Evolutionary conservation across 345 rosid genomes (phyloP).

Genomic region (Mangifera indica): DNA sequence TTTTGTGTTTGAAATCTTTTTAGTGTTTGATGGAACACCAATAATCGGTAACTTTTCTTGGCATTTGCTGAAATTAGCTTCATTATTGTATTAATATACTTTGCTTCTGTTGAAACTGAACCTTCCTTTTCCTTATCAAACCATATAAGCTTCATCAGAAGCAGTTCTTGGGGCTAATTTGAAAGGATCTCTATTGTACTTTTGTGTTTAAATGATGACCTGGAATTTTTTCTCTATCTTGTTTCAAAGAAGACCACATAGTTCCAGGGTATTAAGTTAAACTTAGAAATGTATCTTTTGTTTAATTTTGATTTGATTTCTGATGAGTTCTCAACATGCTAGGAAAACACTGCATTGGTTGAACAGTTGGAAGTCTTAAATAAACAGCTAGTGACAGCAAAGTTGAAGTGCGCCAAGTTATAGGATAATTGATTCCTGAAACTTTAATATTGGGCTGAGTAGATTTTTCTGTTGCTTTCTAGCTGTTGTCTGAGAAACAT

Average conservation of each 20-base stretch:
- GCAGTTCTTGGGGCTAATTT: neutral
- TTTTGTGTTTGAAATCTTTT: neutral
- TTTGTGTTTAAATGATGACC: no score
- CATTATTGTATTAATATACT: neutral
- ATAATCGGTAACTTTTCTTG: neutral
- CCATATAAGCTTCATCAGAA: conserved; percentile 8
- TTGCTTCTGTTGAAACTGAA: conserved; percentile 7
- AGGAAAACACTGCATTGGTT: conserved; percentile 60
- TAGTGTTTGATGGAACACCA: neutral
- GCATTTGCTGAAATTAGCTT: neutral
- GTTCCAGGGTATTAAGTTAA: neutral
- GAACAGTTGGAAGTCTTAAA: conserved; percentile 45
- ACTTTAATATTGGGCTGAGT: neutral
- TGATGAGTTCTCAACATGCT: conserved; percentile 7
- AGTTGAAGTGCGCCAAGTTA: conserved; percentile 42
- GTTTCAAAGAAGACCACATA: neutral
- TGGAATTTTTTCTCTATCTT: neutral
- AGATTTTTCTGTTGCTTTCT: neutral
- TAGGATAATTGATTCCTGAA: conserved; percentile 15
- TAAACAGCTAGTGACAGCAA: conserved; percentile 43
- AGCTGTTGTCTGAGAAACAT: neutral
- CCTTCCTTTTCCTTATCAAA: neutral
- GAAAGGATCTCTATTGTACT: neutral
- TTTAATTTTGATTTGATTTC: conserved; percentile 20
- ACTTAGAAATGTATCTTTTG: neutral